These are phyloP conservation scores for Coleophoma crateriformis DNA, from an alignment of 2,329 filamentous ascomycete species.

Conservation along the genomic window DNA sequence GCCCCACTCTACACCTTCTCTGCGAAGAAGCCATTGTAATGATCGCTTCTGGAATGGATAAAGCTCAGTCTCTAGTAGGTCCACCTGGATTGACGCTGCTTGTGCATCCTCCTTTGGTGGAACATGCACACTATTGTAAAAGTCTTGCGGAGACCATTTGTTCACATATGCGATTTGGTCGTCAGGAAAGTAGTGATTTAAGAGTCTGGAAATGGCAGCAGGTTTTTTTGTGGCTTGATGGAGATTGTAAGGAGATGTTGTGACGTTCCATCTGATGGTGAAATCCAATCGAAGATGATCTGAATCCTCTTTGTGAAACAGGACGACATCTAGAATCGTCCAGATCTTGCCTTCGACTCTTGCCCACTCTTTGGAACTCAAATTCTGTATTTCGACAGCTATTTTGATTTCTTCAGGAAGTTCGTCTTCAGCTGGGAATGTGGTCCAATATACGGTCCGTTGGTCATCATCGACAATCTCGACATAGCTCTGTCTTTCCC, in stretches of 20 bases:
- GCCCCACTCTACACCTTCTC: slow-evolving; percentile 55
- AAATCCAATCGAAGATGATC: slow-evolving; percentile 18
- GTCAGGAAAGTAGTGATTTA: slow-evolving; percentile 22
- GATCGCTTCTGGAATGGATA: slow-evolving; percentile 71
- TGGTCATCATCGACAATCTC: slow-evolving; percentile 13
- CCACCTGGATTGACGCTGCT: slow-evolving; percentile 34
- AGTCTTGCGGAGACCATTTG: slow-evolving; percentile 46
- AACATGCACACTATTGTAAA: slow-evolving; percentile 65
- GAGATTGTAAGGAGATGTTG: slow-evolving; percentile 15
- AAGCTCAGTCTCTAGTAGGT: slow-evolving; percentile 42
- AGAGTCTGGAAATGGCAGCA: slow-evolving; percentile 16
- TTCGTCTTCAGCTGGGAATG: slow-evolving; percentile 8
- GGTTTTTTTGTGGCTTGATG: slow-evolving; percentile 8
- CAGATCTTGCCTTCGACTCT: slow-evolving; percentile 20
- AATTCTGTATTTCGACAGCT: slow-evolving; percentile 15
- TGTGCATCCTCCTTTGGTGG: slow-evolving; percentile 40
- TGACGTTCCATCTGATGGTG: slow-evolving; percentile 24
- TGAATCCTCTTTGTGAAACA: slow-evolving; percentile 10
- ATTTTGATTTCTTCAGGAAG: slow-evolving; percentile 16
- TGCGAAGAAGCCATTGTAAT: slow-evolving; percentile 62
- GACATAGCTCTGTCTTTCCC: slow-evolving; percentile 8
- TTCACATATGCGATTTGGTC: slow-evolving; percentile 7
- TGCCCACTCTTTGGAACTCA: slow-evolving; percentile 11
- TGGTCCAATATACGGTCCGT: slow-evolving; percentile 10
- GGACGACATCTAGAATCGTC: slow-evolving; percentile 17